Percentiles rank a stretch among this genome's conserved stretches.
Conservation (phyloP, 257 asterid species). For the Coffea canephora region DNA sequence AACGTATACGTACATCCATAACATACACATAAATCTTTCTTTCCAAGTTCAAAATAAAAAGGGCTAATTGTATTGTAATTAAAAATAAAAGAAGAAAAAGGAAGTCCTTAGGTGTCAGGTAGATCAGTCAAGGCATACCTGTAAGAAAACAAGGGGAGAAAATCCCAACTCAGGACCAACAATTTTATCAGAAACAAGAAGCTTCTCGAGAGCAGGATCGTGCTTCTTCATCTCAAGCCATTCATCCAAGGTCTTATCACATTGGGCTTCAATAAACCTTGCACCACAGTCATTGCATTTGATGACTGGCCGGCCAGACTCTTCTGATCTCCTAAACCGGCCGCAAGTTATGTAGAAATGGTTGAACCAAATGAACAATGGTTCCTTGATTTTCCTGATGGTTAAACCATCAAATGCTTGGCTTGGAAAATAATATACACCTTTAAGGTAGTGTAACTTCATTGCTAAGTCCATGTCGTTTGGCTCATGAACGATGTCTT, state of each 20-base stretch:
- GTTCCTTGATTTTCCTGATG: conserved; percentile 53
- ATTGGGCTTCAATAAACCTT: conserved; percentile 63
- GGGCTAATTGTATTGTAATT: not conserved
- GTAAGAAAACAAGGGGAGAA: conserved; percentile 62
- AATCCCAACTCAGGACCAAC: conserved; percentile 78
- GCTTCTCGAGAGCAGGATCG: conserved; percentile 33
- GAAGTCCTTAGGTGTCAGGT: not conserved
- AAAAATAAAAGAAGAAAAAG: not conserved
- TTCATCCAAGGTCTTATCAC: conserved; percentile 52
- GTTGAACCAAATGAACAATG: conserved; percentile 55
- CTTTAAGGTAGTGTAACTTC: conserved; percentile 78
- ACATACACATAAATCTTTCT: not conserved
- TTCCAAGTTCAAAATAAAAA: not conserved
- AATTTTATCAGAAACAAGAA: conserved; percentile 30
- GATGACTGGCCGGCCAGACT: conserved; percentile 65
- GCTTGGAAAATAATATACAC: conserved; percentile 54
- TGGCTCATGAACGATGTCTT: conserved; percentile 51
- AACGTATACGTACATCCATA: not conserved
- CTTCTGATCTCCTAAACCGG: conserved; percentile 59
- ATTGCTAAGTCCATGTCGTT: conserved; percentile 62
- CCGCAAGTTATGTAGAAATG: conserved; percentile 43
- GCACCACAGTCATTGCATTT: conserved; percentile 88
- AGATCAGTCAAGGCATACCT: conserved; percentile 30
- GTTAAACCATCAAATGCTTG: conserved; percentile 53
- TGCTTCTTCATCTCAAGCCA: conserved; percentile 48